phyloP scores from a whole-genome alignment of 345 rosid genomes.

The Carallia pectinifolia region DNA sequence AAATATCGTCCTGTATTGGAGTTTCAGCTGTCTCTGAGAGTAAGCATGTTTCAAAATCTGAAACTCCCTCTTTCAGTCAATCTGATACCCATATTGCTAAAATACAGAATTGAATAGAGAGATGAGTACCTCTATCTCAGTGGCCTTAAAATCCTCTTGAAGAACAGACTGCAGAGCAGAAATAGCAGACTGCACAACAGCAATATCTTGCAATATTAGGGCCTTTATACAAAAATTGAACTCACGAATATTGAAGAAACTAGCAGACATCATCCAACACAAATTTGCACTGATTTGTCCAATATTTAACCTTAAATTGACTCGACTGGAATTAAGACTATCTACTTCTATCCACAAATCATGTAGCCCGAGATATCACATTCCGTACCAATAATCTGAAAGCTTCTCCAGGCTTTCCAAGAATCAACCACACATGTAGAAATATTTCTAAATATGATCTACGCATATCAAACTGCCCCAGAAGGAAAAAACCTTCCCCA shows the following conservation, averaged over 20 bases:
- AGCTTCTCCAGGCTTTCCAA: background rate
- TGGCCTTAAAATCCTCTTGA: conserved; percentile 90
- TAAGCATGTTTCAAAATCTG: background rate
- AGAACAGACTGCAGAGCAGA: conserved; percentile 86
- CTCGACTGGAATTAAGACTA: background rate
- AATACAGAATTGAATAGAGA: background rate
- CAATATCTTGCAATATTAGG: conserved; percentile 13
- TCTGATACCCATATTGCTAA: background rate
- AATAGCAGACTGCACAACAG: conserved; percentile 51
- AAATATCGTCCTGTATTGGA: background rate
- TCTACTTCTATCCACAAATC: background rate
- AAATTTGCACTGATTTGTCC: background rate
- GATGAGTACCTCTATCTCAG: conserved; percentile 72
- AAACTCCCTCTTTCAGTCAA: background rate
- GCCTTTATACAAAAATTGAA: background rate
- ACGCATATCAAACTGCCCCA: no score
- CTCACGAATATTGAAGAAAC: background rate
- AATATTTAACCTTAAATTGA: background rate
- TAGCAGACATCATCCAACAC: background rate
- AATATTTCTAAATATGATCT: no score
- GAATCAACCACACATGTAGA: no score
- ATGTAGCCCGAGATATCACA: background rate
- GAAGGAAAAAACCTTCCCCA: no score
- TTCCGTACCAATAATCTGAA: background rate
- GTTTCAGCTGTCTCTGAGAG: background rate